phyloP scores from a whole-genome alignment of 2,329 filamentous ascomycete genomes.

The Pseudogymnoascus sp. region DNA sequence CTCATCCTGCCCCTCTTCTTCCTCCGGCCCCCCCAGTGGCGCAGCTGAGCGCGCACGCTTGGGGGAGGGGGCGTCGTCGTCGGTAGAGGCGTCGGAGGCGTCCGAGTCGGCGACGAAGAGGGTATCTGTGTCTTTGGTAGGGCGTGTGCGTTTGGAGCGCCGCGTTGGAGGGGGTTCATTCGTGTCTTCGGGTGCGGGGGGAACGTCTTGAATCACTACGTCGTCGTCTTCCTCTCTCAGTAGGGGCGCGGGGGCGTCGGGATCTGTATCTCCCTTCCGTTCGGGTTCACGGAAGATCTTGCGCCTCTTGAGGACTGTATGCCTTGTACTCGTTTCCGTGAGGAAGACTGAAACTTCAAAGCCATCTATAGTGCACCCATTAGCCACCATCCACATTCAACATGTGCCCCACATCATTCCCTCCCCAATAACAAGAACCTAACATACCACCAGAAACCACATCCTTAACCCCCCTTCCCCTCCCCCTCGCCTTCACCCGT shows the following conservation, averaged over 20 bases:
- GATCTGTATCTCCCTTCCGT: slow-evolving; percentile 35
- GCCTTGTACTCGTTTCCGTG: slow-evolving; percentile 74
- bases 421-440: slow-evolving; percentile 10
- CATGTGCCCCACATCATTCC: neutral
- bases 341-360: slow-evolving; percentile 95
- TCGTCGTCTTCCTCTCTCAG: slow-evolving; percentile 21
- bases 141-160: slow-evolving; percentile 21
- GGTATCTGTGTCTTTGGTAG: slow-evolving; percentile 19
- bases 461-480: slow-evolving; percentile 71
- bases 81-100: slow-evolving; percentile 11
- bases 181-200: slow-evolving; percentile 18
- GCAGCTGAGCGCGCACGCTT: slow-evolving; percentile 38
- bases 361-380: slow-evolving; percentile 53
- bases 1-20: slow-evolving; percentile 57
- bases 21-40: slow-evolving; percentile 18
- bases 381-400: neutral
- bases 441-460: slow-evolving; percentile 67
- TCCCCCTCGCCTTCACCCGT: slow-evolving; percentile 49
- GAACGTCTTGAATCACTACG: slow-evolving; percentile 20
- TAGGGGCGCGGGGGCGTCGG: slow-evolving; percentile 17
- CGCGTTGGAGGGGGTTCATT: slow-evolving; percentile 16
- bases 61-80: slow-evolving; percentile 31
- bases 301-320: slow-evolving; percentile 78
- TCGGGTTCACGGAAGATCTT: slow-evolving; percentile 63
- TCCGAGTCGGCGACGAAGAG: slow-evolving; percentile 11